Evolutionary conservation across 768 basidiomycete species (phyloP), one percentile per base, ranked within the genome.

Genomic region (Lentinula boryana): DNA sequence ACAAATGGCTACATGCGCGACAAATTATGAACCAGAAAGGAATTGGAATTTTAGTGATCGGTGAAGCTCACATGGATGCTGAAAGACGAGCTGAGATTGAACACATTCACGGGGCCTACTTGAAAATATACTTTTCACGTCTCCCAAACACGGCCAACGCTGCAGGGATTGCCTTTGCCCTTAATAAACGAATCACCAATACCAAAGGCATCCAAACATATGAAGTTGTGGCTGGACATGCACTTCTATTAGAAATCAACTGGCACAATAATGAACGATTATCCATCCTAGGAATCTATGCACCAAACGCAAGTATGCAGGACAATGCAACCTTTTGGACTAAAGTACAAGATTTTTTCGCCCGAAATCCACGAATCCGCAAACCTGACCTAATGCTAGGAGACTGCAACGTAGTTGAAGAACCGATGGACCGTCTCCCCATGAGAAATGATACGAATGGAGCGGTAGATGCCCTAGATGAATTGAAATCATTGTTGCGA

Each of bases 341-440:
- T 21, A 53, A 64, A 5, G 61, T 71, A 4, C 18, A 62, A 10
- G 35, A 56, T 1, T 62, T 36, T 27, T 69, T 59, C 18, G 55
- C 56, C 41, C 51, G 8, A 13, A 56, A 54, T 58, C 56, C 60
- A 38, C 23, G 58, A 1, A 56, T 58, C 6, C 62, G 61, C 6
- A 65, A 55, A 46, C 73, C 71, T 3, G 71, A 79, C 40, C 12
- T 78, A 0, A 61, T 82, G 55, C 33, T 74, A 0, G 78, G 78
- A 0, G 78, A 83, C 62, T 75, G 75, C 40, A 81, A 83, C 62
- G 33, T 80, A 1, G 72, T 75, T 0, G 77, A 82, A 59, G 74
- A 78, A 1, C 56, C 63, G 0, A 58, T 80, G 0, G 79, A 81
- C 57, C n/a, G 74, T 0, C 54, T 76, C 0, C 78, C 78, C 1